Conservation (phyloP, 306 rosid species). For the Malus domestica region DNA sequence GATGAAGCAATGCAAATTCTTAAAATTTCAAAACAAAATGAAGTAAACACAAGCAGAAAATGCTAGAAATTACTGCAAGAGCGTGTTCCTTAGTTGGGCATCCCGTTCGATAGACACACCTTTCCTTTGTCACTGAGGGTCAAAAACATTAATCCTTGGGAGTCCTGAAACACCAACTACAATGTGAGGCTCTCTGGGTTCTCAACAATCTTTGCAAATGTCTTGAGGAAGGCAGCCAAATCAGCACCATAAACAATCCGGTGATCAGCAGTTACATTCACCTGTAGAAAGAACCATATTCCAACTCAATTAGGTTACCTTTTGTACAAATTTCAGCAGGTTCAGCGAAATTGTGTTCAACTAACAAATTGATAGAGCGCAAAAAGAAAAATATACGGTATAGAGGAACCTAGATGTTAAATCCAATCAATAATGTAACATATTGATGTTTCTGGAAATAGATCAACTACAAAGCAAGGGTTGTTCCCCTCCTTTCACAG, state of each 20-base stretch:
- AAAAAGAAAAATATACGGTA: not conserved
- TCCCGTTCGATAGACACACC: slow-evolving; percentile 1
- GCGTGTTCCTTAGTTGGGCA: slow-evolving; percentile 14
- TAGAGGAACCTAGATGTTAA: not conserved
- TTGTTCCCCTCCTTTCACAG: not conserved
- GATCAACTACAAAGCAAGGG: not conserved
- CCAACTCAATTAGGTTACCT: not conserved
- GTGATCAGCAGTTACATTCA: slow-evolving; percentile 92
- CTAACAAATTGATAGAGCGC: not conserved
- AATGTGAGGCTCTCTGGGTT: slow-evolving; percentile 80
- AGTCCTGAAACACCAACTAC: slow-evolving; percentile 37
- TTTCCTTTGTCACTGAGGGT: slow-evolving; percentile 11
- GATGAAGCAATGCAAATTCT: slow-evolving; percentile 13
- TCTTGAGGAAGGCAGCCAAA: slow-evolving; percentile 80
- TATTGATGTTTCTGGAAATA: not conserved
- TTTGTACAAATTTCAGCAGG: not conserved
- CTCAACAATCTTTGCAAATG: slow-evolving; percentile 72
- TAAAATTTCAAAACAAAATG: slow-evolving; percentile 3
- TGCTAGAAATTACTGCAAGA: slow-evolving; percentile 18
- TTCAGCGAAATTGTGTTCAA: not conserved
- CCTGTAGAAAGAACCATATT: slow-evolving; percentile 46
- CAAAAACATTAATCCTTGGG: not conserved
- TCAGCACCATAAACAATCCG: slow-evolving; percentile 83
- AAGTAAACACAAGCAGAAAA: slow-evolving; percentile 19
- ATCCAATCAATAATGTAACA: not conserved